Evolutionary conservation across 2,329 filamentous ascomycete species (phyloP), one percentile per base, ranked within the genome.

Genomic region (Chrysoporthe austroafricana): DNA sequence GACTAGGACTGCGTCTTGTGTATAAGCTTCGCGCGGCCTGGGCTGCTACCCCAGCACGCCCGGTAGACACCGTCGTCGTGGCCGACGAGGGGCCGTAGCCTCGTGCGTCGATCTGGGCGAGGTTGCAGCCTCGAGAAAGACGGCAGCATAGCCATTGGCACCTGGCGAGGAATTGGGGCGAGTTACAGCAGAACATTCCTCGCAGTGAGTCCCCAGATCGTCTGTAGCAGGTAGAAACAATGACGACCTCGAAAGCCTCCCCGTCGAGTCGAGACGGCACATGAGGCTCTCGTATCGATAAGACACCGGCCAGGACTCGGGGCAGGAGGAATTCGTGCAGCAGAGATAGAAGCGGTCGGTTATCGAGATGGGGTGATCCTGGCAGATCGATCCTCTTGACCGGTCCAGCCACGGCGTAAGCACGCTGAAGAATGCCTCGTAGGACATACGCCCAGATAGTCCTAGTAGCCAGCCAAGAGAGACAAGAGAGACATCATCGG

Each of bases 211-310:
- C 26, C 0, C 48, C 21, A 32, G 18, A 4, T 7, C 14, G 3
- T 54, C 26, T 32, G n/a, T 34, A 6, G 50, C 50, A 54, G 50
- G 50, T 32, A 32, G n/a, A 32, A 32, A 13, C 14, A 13, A 14
- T 4, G 13, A 7, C 3, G 21, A 11, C 13, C 7, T 13, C 21
- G 50, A 32, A 32, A 54, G 50, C 4, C 50, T 54, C n/a, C n/a
- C 13, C 26, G 26, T 26, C 26, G 26, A 26, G 2, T 34, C 4
- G 50, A 54, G 50, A 54, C 50, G n/a, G 1, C 4, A n/a, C 9
- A 16, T 16, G 7, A 54, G 50, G 50, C 50, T 54, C 50, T 54
- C 50, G 16, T 54, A 54, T 32, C 50, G 50, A 54, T 54, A 54
- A 54, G 50, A 34, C 50, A 32, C 1, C 1, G 1, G 3, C 48